A percentile compares a stretch with the other conserved stretches of the same genome.
These are phyloP conservation scores for Craspedostauros australis DNA, from an alignment of 108 stramenopile species.

Conservation along the genomic window DNA sequence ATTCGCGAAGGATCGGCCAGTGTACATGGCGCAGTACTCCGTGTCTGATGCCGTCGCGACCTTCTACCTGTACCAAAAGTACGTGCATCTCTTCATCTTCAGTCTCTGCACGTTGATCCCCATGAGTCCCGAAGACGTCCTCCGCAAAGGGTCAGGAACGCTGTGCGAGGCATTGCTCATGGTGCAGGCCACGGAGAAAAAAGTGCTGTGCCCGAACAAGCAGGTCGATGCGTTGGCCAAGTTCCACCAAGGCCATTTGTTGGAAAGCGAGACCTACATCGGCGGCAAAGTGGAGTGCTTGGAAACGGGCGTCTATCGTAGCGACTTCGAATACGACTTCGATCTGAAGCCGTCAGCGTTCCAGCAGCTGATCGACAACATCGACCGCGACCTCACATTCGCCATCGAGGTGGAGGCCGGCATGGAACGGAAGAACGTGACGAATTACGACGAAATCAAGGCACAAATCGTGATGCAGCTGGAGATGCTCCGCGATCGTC, in stretches of 20 bases:
- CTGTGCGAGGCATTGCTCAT: slow-evolving; percentile 96
- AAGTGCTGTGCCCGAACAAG: slow-evolving; percentile 98
- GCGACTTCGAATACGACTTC: slow-evolving; percentile 93
- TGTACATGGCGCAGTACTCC: slow-evolving; percentile 97
- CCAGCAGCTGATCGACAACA: slow-evolving; percentile 92
- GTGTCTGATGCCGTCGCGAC: slow-evolving; percentile 99
- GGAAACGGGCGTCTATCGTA: slow-evolving; percentile 98
- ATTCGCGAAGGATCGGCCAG: slow-evolving; percentile 86
- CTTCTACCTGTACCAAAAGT: slow-evolving; percentile 96
- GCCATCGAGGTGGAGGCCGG: slow-evolving; percentile 97
- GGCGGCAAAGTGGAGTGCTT: slow-evolving; percentile 99
- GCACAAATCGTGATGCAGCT: slow-evolving; percentile 85
- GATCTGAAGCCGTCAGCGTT: slow-evolving; percentile 90
- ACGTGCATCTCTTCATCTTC: slow-evolving; percentile 98
- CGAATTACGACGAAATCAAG: slow-evolving; percentile 95
- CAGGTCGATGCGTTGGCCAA: slow-evolving; percentile 83
- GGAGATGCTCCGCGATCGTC: slow-evolving; percentile 91
- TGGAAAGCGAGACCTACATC: slow-evolving; percentile 98
- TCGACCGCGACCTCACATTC: slow-evolving; percentile 95
- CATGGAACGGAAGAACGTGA: slow-evolving; percentile 77
- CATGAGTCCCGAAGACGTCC: slow-evolving; percentile 97
- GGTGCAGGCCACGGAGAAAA: slow-evolving; percentile 92
- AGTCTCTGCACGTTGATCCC: slow-evolving; percentile 98
- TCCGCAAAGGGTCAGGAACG: slow-evolving; percentile 94
- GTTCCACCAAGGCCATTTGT: slow-evolving; percentile 91